Evolutionary conservation across 768 basidiomycete genomes (phyloP).

Genomic region (Naganishia vaughanmartiniae): DNA sequence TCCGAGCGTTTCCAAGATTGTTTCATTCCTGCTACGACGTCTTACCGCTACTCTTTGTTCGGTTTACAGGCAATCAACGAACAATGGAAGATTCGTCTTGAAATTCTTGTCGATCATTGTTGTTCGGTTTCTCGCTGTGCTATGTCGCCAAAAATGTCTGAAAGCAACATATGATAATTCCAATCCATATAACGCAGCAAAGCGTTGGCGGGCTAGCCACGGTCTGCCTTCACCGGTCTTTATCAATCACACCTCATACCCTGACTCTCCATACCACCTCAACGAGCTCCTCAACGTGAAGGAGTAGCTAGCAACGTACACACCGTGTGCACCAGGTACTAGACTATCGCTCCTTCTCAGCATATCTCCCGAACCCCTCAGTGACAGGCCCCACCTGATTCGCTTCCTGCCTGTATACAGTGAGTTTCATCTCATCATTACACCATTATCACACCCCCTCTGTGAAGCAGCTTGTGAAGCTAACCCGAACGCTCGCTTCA

Average conservation of each 20-base stretch:
- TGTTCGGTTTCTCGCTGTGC: no score
- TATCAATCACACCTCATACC: background rate
- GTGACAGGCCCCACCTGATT: background rate
- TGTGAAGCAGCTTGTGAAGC: no score
- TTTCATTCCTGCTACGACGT: slow-evolving; percentile 46
- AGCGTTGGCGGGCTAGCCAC: no score
- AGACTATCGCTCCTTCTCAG: background rate
- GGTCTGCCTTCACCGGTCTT: no score
- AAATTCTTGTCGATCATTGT: background rate
- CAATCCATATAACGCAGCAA: no score
- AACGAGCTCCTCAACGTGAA: background rate
- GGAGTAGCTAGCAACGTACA: background rate
- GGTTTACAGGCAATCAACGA: slow-evolving; percentile 61
- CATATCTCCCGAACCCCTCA: background rate
- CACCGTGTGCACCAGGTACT: background rate
- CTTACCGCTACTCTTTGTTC: slow-evolving; percentile 57
- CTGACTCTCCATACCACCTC: background rate
- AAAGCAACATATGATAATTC: no score
- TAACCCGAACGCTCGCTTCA: no score
- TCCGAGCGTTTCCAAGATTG: slow-evolving; percentile 63
- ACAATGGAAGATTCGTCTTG: slow-evolving; percentile 56
- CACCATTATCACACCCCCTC: no score
- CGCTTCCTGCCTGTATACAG: no score
- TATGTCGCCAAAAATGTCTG: no score
- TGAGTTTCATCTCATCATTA: no score